Percentiles rank a stretch among this genome's conserved stretches.
Conservation (phyloP, 257 asterid genomes). For the Cynanchum wilfordii region DNA sequence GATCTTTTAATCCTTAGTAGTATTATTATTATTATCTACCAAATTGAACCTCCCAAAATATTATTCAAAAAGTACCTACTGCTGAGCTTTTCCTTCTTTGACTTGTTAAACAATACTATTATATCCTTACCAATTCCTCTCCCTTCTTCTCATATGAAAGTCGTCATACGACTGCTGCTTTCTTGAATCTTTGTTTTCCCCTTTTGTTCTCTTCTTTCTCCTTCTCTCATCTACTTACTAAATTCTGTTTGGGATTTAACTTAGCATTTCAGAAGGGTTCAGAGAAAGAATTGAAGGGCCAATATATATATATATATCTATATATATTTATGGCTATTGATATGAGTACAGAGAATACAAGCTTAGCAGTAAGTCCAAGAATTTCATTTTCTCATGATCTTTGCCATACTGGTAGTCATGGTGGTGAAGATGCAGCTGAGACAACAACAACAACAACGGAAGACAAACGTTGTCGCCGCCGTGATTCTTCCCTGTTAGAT, state of each 20-base stretch:
- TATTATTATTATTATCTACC: no score
- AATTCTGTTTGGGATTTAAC: background rate
- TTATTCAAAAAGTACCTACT: slow-evolving; percentile 10
- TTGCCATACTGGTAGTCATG: background rate
- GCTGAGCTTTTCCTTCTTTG: slow-evolving; percentile 18
- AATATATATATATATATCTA: no score
- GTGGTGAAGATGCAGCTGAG: background rate
- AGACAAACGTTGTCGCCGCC: slow-evolving; percentile 6
- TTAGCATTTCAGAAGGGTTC: no score
- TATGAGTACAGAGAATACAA: slow-evolving; percentile 31
- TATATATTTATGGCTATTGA: slow-evolving; percentile 30
- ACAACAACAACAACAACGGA: background rate
- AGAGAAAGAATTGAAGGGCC: no score
- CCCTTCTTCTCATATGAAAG: slow-evolving; percentile 4
- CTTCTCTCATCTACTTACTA: background rate
- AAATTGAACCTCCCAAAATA: background rate
- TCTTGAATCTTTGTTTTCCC: background rate
- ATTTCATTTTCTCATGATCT: slow-evolving; percentile 41
- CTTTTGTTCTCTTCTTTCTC: no score
- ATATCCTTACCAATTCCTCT: background rate
- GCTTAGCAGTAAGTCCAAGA: slow-evolving; percentile 34
- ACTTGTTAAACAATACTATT: slow-evolving; percentile 12
- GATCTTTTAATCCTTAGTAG: background rate
- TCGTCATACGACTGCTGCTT: slow-evolving; percentile 6
- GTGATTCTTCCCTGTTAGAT: slow-evolving; percentile 17